These are phyloP conservation scores for Xylariales sp. DNA, from an alignment of 2,329 filamentous ascomycete species.

Conservation along the genomic window DNA sequence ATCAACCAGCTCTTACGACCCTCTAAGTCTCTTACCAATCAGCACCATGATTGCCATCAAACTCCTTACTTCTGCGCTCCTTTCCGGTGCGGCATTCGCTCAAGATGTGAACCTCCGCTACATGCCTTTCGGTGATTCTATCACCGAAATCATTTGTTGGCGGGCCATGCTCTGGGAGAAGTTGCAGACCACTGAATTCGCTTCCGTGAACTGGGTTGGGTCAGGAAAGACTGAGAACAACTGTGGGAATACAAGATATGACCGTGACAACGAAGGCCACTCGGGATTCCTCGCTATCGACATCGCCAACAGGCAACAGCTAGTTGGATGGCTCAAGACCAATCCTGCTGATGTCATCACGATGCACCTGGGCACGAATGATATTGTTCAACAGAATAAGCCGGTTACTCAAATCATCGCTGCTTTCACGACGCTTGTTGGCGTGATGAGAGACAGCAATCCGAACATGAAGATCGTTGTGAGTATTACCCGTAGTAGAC, in stretches of 20 bases:
- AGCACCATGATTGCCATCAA: constrained; percentile 44
- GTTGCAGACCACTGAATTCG: constrained; percentile 54
- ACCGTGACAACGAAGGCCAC: constrained; percentile 58
- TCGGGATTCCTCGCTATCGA: constrained; percentile 57
- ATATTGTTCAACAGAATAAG: constrained; percentile 56
- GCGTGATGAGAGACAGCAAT: constrained; percentile 54
- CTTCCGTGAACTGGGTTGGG: constrained; percentile 54
- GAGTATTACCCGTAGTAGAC: constrained; percentile 39
- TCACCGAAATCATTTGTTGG: constrained; percentile 59
- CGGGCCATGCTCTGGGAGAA: constrained; percentile 56
- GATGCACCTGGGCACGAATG: constrained; percentile 60
- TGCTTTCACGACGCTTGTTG: constrained; percentile 55
- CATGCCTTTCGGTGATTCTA: constrained; percentile 59
- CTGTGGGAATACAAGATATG: constrained; percentile 54
- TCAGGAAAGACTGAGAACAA: constrained; percentile 49
- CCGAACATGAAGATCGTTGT: constrained; percentile 58
- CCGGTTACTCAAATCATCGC: constrained; percentile 52
- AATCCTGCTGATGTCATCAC: constrained; percentile 59
- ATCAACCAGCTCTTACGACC: not conserved
- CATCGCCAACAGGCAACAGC: constrained; percentile 56
- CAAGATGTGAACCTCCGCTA: constrained; percentile 48
- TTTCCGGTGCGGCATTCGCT: constrained; percentile 39
- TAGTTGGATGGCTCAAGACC: constrained; percentile 56
- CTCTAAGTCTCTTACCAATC: not conserved
- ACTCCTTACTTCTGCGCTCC: constrained; percentile 33